Evolutionary conservation across 2,329 filamentous ascomycete genomes (phyloP).

Genomic region (Alternaria longipes): DNA sequence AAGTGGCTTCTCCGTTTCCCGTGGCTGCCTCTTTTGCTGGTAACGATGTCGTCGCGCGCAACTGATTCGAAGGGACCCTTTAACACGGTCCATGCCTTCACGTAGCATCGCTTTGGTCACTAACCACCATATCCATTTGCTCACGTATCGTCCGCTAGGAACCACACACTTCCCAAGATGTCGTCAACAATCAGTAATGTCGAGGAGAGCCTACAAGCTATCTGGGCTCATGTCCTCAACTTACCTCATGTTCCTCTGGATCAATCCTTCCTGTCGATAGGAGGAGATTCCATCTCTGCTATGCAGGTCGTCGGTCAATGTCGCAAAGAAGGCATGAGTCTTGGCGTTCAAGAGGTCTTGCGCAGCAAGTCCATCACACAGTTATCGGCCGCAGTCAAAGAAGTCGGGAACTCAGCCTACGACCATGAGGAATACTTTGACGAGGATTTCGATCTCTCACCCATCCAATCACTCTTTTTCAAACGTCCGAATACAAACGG

Average conservation of each 20-base stretch:
- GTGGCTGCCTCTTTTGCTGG: background rate
- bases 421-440: constrained; percentile 38
- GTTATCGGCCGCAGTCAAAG: constrained; percentile 36
- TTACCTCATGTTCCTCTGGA: constrained; percentile 40
- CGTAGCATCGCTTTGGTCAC: background rate
- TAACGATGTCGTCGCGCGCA: background rate
- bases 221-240: constrained; percentile 46
- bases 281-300: constrained; percentile 61
- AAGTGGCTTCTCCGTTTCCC: constrained; percentile 12
- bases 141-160: constrained; percentile 2
- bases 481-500: constrained; percentile 43
- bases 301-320: constrained; percentile 61
- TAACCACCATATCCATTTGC: background rate
- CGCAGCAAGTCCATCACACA: constrained; percentile 57
- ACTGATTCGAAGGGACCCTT: background rate
- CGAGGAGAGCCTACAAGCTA: constrained; percentile 34
- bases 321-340: constrained; percentile 56
- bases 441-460: constrained; percentile 42
- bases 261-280: constrained; percentile 55
- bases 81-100: background rate
- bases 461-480: constrained; percentile 47
- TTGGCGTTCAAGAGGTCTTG: constrained; percentile 60
- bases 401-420: constrained; percentile 26
- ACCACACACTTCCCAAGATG: constrained; percentile 17
- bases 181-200: constrained; percentile 16